Evolutionary conservation across 495 filamentous ascomycete species (phyloP).

Genomic region (Podospora bellae-mahoneyi): DNA sequence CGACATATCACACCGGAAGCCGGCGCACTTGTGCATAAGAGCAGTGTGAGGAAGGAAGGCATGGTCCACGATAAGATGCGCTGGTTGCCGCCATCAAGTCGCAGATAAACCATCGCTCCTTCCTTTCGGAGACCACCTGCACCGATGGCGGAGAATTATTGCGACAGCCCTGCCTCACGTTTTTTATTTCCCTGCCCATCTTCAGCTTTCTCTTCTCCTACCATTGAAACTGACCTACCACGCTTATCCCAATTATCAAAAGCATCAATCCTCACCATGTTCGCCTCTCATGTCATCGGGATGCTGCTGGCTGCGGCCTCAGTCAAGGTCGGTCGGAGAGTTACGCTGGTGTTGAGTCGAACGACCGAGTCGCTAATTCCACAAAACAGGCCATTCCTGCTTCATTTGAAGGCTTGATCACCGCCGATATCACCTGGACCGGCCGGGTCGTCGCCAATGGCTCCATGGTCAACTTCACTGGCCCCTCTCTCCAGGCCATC

Average conservation of each 20-base stretch:
- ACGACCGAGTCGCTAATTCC: not conserved
- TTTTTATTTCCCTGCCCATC: too few species aligned
- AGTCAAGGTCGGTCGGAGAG: not conserved
- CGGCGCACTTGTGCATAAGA: not conserved
- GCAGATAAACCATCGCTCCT: not conserved
- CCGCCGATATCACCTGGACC: not conserved
- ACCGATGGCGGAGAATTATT: too few species aligned
- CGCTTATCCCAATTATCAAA: too few species aligned
- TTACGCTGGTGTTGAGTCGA: not conserved
- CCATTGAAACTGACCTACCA: too few species aligned
- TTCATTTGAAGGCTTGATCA: not conserved
- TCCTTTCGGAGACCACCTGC: not conserved
- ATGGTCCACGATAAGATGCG: not conserved
- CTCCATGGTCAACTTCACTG: conserved; percentile 4
- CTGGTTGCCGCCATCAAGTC: not conserved
- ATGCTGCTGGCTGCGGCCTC: not conserved
- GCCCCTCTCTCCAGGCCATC: not conserved
- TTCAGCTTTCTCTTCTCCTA: too few species aligned
- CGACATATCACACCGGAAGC: not conserved
- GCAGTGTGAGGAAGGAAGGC: not conserved
- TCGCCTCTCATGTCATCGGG: not conserved
- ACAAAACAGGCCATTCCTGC: not conserved
- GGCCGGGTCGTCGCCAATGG: not conserved
- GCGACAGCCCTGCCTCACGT: too few species aligned
- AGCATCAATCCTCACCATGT: not conserved